Evolutionary conservation across 1,284 basidiomycete species (phyloP), one percentile per base, ranked within the genome.

Genomic region (Ustilago cynodontis): DNA sequence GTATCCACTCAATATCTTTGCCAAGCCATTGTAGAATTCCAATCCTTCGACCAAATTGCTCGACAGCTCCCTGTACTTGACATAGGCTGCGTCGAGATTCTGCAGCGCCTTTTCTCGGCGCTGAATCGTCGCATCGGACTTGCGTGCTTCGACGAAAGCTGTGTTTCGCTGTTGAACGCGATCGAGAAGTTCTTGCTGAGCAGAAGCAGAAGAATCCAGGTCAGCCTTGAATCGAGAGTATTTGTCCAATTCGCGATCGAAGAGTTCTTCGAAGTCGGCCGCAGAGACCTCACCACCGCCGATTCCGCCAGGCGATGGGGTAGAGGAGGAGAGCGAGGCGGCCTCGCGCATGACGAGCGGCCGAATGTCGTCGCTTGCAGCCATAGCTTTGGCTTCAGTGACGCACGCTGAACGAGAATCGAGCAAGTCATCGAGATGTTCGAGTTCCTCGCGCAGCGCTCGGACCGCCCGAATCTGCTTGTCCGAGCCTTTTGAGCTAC

Each of bases 1-100:
- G 31, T 78, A 74, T n/a, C 69, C 70, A 37, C 59, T 64, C 39
- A 83, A 53, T 16, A 81, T 67, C 58, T 72, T 66, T 20, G 75
- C 78, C 11, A 83, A 54, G 5, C 71, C 63, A 59, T 82, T 82
- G 59, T 83, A 83, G 51, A 83, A 83, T 88, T 94, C 69, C 77
- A 94, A 89, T 1, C 95, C 95, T 85, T 98, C 95, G 58, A 93
- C 91, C 13, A 96, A 88, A 84, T 98, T 94, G 60, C 91, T 90
- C 1, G 88, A 89, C 18, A 97, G 92, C 86, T 98, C 95, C 55
- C 90, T 89, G 86, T 95, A 97, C 83, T 94, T 94, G 87, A 92
- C 91, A 86, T 94, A 94, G 0, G 94, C 93, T 37, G 92, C 86
- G 78, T 97, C 94, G 57, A 98, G 90, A n/a, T 91, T 91, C 82